Percentiles rank a stretch among this genome's conserved stretches.
These are phyloP conservation scores for Maudiozyma serrabonitensis DNA, from an alignment of 805 yeast genomes.

Conservation along the genomic window DNA sequence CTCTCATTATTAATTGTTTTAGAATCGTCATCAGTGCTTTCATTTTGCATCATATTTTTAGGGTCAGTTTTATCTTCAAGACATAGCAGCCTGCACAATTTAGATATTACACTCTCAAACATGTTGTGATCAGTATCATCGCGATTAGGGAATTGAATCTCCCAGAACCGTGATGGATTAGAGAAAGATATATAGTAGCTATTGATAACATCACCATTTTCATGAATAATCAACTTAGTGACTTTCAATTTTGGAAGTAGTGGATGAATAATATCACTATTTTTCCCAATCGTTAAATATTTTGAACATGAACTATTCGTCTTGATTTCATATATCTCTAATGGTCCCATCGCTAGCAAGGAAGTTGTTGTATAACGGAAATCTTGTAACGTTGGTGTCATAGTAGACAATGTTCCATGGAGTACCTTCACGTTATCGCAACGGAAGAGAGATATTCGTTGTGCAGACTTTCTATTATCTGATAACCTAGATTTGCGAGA, in stretches of 20 bases:
- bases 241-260: constrained; percentile 55
- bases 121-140: constrained; percentile 6
- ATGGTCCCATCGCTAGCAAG: constrained; percentile 19
- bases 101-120: constrained; percentile 26
- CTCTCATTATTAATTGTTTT: constrained; percentile 1
- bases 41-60: background rate
- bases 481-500: background rate
- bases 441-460: constrained; percentile 23
- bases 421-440: constrained; percentile 18
- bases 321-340: constrained; percentile 24
- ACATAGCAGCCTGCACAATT: constrained; percentile 11
- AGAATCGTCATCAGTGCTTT: constrained; percentile 2
- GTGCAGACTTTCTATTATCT: constrained; percentile 21
- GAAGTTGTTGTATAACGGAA: background rate
- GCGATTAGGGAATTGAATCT: constrained; percentile 29
- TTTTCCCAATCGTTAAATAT: constrained; percentile 26
- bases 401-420: constrained; percentile 7
- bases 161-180: constrained; percentile 74
- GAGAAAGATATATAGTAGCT: constrained; percentile 51
- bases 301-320: constrained; percentile 12
- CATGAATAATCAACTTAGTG: constrained; percentile 29
- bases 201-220: constrained; percentile 24
- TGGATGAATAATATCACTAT: constrained; percentile 49
- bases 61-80: background rate
- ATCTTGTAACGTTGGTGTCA: background rate